Evolutionary conservation across 495 filamentous ascomycete genomes (phyloP).

Genomic region (Venustampulla echinocandica): DNA sequence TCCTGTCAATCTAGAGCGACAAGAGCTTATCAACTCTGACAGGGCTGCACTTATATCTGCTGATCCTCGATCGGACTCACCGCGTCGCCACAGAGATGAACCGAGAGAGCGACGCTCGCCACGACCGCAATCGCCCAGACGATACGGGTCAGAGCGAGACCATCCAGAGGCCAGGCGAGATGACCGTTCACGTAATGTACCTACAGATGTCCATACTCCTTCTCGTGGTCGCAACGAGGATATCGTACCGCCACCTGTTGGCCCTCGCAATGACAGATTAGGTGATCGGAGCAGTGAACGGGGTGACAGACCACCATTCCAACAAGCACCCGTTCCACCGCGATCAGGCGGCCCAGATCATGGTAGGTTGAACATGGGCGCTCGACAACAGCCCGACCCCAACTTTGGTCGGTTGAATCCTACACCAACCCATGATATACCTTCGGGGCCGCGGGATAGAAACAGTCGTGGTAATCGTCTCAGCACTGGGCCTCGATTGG

Average conservation of each 20-base stretch:
- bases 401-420: conserved; percentile 53
- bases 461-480: conserved; percentile 15
- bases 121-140: conserved; percentile 41
- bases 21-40: conserved; percentile 43
- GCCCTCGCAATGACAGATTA: conserved; percentile 22
- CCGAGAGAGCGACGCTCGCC: conserved; percentile 35
- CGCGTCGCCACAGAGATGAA: conserved; percentile 35
- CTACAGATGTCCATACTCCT: conserved; percentile 21
- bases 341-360: conserved; percentile 41
- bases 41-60: conserved; percentile 45
- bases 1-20: conserved; percentile 18
- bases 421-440: conserved; percentile 46
- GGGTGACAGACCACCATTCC: conserved; percentile 17
- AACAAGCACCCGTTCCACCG: conserved; percentile 25
- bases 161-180: conserved; percentile 35
- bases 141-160: conserved; percentile 30
- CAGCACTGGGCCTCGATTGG: conserved; percentile 12
- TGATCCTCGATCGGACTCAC: conserved; percentile 21
- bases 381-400: conserved; percentile 41
- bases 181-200: conserved; percentile 32
- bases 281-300: conserved; percentile 9
- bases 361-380: conserved; percentile 43
- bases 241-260: conserved; percentile 26
- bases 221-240: conserved; percentile 30
- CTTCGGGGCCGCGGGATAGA: conserved; percentile 52